Conservation (phyloP, 305 asterid genomes). For the Fraxinus greggii region DNA sequence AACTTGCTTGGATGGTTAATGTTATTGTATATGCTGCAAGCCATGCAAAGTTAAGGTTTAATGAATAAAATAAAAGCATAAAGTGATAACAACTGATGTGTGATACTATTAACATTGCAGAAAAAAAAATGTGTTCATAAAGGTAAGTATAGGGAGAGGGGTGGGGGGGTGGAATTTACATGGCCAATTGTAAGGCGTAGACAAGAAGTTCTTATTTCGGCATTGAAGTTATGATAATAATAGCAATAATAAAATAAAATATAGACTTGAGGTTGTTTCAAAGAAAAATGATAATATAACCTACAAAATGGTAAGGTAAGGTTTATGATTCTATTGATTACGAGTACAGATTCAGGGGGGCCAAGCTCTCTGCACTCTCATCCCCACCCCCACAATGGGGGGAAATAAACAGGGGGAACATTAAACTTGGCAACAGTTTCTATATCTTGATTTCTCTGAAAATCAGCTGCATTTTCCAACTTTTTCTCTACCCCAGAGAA, state of each 20-base stretch:
- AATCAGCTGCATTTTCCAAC: background rate
- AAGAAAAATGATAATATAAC: background rate
- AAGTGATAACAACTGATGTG: background rate
- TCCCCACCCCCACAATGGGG: background rate
- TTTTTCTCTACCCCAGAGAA: background rate
- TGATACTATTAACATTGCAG: background rate
- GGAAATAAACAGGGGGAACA: too few species aligned
- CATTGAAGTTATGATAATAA: background rate
- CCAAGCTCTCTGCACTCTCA: too few species aligned
- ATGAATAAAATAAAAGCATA: background rate
- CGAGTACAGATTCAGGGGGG: background rate
- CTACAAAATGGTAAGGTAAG: background rate
- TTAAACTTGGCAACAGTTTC: background rate
- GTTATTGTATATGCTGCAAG: conserved; percentile 72
- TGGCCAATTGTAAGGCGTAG: background rate
- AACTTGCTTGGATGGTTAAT: conserved; percentile 84
- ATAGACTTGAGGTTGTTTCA: too few species aligned
- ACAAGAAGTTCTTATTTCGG: background rate
- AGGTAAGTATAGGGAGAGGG: background rate
- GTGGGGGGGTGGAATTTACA: background rate
- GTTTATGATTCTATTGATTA: background rate
- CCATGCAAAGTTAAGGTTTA: conserved; percentile 13
- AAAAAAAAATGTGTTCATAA: background rate
- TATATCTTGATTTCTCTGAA: background rate
- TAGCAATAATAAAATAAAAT: too few species aligned